Conservation (phyloP, 768 basidiomycete genomes). For the Lactarius quietus region DNA sequence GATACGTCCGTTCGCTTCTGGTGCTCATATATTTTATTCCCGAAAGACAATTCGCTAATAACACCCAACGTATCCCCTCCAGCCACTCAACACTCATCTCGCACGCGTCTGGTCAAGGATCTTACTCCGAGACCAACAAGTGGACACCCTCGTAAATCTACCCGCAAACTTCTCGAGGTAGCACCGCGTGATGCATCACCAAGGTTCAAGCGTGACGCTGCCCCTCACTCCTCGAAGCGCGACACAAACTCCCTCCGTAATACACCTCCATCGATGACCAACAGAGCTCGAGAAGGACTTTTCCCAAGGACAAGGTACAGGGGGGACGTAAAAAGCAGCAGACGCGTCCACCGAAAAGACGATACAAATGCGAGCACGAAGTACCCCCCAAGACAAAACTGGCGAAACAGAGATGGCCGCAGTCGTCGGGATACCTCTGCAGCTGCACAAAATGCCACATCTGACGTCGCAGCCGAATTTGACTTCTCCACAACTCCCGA, state of each 20-base stretch:
- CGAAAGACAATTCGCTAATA: not conserved
- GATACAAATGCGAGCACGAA: not conserved
- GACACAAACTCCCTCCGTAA: not conserved
- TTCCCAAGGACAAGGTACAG: not conserved
- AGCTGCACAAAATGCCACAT: not conserved
- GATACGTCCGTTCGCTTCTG: slow-evolving; percentile 16
- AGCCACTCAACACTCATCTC: slow-evolving; percentile 36
- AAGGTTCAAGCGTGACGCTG: slow-evolving; percentile 10
- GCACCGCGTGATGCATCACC: slow-evolving; percentile 13
- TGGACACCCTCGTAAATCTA: slow-evolving; percentile 5
- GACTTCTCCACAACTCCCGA: slow-evolving; percentile 33
- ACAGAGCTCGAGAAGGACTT: not conserved
- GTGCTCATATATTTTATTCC: not conserved
- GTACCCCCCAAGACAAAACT: not conserved
- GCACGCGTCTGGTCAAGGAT: slow-evolving; percentile 26
- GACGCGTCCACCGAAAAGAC: not conserved
- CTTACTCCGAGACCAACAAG: slow-evolving; percentile 15
- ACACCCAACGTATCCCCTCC: slow-evolving; percentile 21
- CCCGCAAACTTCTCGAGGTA: slow-evolving; percentile 21
- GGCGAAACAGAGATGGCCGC: not conserved
- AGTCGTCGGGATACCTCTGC: not conserved
- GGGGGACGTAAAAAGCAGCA: not conserved
- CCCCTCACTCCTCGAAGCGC: slow-evolving; percentile 3
- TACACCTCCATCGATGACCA: not conserved
- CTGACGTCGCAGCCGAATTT: slow-evolving; percentile 35